Base-by-base conservation (phyloP, 2,329 filamentous ascomycete genomes). In the Geosmithia morbida region DNA sequence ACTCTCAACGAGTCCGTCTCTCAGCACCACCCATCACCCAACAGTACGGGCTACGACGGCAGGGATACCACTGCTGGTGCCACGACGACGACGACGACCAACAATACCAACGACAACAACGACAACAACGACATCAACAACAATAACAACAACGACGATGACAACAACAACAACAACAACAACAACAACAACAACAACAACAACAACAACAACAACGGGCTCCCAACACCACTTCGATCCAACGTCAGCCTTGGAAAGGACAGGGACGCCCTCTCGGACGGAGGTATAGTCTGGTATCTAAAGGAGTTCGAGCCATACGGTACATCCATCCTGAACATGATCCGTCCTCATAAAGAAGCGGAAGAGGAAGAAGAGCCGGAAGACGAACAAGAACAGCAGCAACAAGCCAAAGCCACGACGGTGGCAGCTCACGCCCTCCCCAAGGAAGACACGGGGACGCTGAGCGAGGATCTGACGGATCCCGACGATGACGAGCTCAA, bases 401-500 rank as follows among this genome's bases (percentile, higher is more conserved):
- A 26, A 8, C 22, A 26, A 11, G 3, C 33, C 33, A 11, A 16
- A 11, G 33, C 33, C 11, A 37, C 10, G 11, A 37, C 33, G 6
- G 33, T 16, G 14, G 33, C 33, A 16, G 14, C 33, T 37, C 33
- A 37, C 33, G 33, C 33, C 33, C 33, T 37, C 33, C 33, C 33
- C 33, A 11, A 16, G 11, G 79, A 84, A 1, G 65, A 46, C 19
- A 45, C 71, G 37, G 67, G 74, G 26, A 70, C 68, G 55, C 80
- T 90, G 63, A 94, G 86, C 56, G 89, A 95, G 62, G 86, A 90
- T 55, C 72, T 96, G 19, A 94, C 85, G 48, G 90, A 96, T 59
- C 80, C 96, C 60, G 89, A 94, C 56, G 89, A 96, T 53, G 88
- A 94, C 46, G 87, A 90, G 64, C 70, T 95, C 49, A 81, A 85